Conservation (phyloP, 176 grass and related monocot species). For the Puya raimondii region DNA sequence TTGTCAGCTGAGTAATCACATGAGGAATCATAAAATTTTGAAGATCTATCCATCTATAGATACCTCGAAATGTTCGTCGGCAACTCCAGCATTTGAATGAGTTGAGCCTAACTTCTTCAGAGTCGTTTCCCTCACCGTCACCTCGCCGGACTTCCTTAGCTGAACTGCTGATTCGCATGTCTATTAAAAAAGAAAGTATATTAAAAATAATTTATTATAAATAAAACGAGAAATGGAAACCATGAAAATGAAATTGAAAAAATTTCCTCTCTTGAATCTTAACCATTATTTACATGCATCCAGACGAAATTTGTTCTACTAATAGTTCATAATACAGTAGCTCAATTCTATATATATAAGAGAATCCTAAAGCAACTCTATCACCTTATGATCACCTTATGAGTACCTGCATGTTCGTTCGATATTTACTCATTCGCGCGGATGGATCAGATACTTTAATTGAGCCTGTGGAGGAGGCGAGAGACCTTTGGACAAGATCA, state of each 20-base stretch:
- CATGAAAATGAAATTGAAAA: not conserved
- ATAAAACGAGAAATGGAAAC: not conserved
- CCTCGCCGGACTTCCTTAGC: slow-evolving; percentile 19
- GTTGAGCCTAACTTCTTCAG: slow-evolving; percentile 9
- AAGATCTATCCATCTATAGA: not conserved
- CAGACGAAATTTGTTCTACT: too few species aligned
- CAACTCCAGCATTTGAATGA: slow-evolving; percentile 22
- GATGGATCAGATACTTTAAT: too few species aligned
- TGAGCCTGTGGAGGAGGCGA: too few species aligned
- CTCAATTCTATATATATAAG: not conserved
- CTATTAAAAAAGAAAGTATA: slow-evolving; percentile 2
- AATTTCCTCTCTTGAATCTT: too few species aligned
- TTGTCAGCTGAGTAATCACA: not conserved
- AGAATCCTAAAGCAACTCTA: slow-evolving; percentile 17
- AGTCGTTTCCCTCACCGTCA: slow-evolving; percentile 13
- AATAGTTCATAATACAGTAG: not conserved
- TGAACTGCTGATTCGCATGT: slow-evolving; percentile 26
- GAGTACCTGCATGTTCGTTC: too few species aligned
- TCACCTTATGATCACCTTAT: too few species aligned
- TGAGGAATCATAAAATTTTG: not conserved
- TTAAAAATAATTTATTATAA: not conserved
- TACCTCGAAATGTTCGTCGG: slow-evolving; percentile 26
- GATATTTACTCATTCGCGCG: too few species aligned
- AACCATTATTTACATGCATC: not conserved
- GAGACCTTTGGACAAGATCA: too few species aligned